Conservation (phyloP, 2,329 filamentous ascomycete species). For the Diplodia corticola region DNA sequence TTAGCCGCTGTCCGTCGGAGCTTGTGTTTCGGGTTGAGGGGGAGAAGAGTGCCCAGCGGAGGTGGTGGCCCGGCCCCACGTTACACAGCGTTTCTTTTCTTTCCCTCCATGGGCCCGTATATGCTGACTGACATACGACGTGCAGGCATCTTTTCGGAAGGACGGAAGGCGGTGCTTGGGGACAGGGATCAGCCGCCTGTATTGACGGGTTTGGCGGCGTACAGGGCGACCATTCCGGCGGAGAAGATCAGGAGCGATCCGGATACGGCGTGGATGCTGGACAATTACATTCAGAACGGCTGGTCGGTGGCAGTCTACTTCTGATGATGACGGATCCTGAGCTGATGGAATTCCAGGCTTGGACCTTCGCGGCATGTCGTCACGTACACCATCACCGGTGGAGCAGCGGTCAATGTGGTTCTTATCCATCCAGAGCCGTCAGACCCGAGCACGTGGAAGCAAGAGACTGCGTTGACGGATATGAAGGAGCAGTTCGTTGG, state of each 20-base stretch:
- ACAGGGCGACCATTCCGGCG: constrained; percentile 55
- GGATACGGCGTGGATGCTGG: constrained; percentile 29
- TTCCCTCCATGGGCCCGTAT: not conserved
- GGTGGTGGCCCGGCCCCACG: not conserved
- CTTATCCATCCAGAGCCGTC: constrained; percentile 62
- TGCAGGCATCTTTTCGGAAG: constrained; percentile 27
- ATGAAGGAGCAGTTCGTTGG: constrained; percentile 58
- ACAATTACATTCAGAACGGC: constrained; percentile 27
- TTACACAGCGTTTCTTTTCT: not conserved
- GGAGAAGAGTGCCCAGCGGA: not conserved
- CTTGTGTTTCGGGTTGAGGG: not conserved
- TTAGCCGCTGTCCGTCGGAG: constrained; percentile 27
- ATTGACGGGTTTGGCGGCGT: constrained; percentile 63
- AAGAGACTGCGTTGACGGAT: constrained; percentile 57
- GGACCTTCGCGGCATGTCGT: constrained; percentile 48
- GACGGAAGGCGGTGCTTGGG: constrained; percentile 25
- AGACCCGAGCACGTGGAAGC: constrained; percentile 52
- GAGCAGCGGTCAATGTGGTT: constrained; percentile 64
- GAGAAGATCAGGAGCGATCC: constrained; percentile 45
- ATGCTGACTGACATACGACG: not conserved
- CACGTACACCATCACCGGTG: constrained; percentile 50
- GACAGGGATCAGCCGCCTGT: constrained; percentile 41
- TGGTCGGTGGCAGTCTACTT: constrained; percentile 25
- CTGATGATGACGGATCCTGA: not conserved
- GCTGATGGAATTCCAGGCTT: constrained; percentile 27